Base-by-base conservation (phyloP, 75 land plant genomes). In the Pinus taeda region DNA sequence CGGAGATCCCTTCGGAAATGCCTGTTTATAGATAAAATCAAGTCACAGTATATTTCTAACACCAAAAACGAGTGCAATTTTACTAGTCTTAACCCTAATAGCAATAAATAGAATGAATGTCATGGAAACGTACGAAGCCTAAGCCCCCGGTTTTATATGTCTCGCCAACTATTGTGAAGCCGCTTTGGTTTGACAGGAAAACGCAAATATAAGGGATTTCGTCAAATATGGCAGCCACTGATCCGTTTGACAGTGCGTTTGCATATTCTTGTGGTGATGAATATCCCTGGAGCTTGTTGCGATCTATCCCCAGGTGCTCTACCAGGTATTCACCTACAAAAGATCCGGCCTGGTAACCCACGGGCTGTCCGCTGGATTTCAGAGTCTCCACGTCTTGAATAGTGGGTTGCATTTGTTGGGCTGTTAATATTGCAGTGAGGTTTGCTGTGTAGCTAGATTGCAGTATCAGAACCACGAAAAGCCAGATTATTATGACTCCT, bases 381-480 rank as follows among this genome's bases (percentile, higher is more conserved):
- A 88, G 79, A 57, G 77, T 53, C 1, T 81, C 62, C 26, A 88
- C 42, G 53, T 83, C 53, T 49, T 1, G 53, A 49, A 49, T 9
- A 11, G 53, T 49, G 53, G 88, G 88, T 9, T 57, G 74, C 29
- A 86, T 71, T 45, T 83, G 61, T 58, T 83, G 72, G 1, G 74
- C 85, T 20, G 88, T 86, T 5, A 86, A 57, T n/a, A 83, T 77
- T 4, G 88, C 76, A 0, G 85, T 88, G 55, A 91, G 78, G 71
- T 81, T 88, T 6, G 93, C 93, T 1, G 90, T 88, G 80, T 86
- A 86, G 67, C 86, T 83, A 29, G 85, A 83, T 17, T 49, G 83
- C 20, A 86, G 74, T 6, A 84, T 82, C 11, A 87, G 71, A 14
- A 87, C 87, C n/a, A 86, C 80, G 57, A 83, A 83, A 60, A 78